Base-by-base conservation (phyloP, 1,139 yeast genomes). In the Blastobotrys capitulatus region DNA sequence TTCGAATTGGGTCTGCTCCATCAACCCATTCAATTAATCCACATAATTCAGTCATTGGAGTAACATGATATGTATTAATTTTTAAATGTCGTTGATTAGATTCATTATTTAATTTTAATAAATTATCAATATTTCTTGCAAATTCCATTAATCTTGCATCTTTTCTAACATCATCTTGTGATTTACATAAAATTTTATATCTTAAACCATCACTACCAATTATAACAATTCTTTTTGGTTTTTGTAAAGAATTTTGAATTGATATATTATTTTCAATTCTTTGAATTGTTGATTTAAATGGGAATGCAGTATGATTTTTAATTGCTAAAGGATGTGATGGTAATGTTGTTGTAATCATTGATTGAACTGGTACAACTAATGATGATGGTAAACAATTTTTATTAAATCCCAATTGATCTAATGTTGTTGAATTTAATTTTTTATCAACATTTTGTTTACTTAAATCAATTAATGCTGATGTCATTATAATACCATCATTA, bases 1-100 rank as follows among this genome's bases (percentile, higher is more conserved):
- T 78, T 54, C 95, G 77, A 74, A 90, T 73, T 0, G 98, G 90
- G 15, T 80, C 74, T 2, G 90, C 94, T 56, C 88, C 82, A 31
- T 82, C 83, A 7, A 94, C 97, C 82, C 95, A 90, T 64, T 94
- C 98, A 55, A 94, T 85, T 6, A 94, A 77, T 32, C 98, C 99
- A 72, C 86, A 79, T 34, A 81, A 82, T 57, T 88, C 97, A 42
- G 88, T 82, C 49, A 94, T 67, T 0, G 97, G 96, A 12, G 89
- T 80, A 5, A 92, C 98, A 1, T 95, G 87, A 66, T 90, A 94
- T 12, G 95, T 84, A 2, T 81, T 76, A 51, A 94, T 88, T 2
- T 77, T 72, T 32, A 94, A 73, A 43, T 78, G 79, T 50, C 97
- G 72, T 55, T 83, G 81, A 44, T 84, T 75, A 0, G 97, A 83